Conservation (phyloP, 2,329 filamentous ascomycete species). For the Pseudogymnoascus sp. region DNA sequence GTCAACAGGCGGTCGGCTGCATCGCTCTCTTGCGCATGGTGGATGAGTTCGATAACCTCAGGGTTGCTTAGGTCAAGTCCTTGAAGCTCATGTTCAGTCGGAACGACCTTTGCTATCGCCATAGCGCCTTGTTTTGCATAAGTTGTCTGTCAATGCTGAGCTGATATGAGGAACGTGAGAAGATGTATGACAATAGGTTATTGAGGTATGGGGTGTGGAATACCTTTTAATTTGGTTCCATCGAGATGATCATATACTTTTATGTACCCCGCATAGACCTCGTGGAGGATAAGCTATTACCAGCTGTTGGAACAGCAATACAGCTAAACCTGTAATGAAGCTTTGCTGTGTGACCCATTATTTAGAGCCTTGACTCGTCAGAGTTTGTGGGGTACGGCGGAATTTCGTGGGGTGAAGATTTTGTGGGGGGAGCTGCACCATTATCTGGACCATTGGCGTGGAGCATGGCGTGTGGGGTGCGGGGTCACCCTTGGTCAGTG, state of each 20-base stretch:
- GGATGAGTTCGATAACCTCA: slow-evolving; percentile 13
- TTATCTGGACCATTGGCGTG: not conserved
- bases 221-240: slow-evolving; percentile 4
- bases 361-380: not conserved
- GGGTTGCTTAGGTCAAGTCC: slow-evolving; percentile 12
- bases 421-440: not conserved
- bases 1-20: slow-evolving; percentile 12
- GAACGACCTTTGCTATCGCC: slow-evolving; percentile 11
- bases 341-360: not conserved
- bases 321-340: not conserved
- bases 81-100: slow-evolving; percentile 15
- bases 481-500: not conserved
- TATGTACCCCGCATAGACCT: slow-evolving; percentile 2
- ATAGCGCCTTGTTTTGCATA: not conserved
- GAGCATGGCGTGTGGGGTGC: not conserved
- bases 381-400: not conserved
- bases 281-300: not conserved
- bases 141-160: not conserved
- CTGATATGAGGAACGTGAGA: not conserved
- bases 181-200: not conserved
- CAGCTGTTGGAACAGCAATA: not conserved
- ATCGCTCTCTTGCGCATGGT: slow-evolving; percentile 14
- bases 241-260: slow-evolving; percentile 14
- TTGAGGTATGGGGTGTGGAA: not conserved
- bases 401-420: not conserved